phyloP scores from a whole-genome alignment of 495 filamentous ascomycete species.

The Neurospora tetraspora region DNA sequence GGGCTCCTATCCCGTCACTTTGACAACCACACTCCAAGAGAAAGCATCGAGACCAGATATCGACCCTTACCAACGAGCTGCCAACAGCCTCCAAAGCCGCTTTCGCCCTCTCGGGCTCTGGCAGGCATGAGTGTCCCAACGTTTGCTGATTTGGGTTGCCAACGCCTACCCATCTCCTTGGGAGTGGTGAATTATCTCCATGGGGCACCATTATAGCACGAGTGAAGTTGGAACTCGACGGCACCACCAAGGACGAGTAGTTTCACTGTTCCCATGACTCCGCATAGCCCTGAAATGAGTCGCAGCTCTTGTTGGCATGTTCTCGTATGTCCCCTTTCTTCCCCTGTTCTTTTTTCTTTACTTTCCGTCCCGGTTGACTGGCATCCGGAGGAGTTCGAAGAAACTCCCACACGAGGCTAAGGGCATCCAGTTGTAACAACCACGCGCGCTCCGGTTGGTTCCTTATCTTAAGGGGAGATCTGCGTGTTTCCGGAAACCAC shows the following conservation, averaged over 20 bases:
- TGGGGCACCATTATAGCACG: not conserved
- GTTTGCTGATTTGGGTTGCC: conserved; percentile 4
- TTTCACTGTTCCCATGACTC: conserved; percentile 78
- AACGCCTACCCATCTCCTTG: not conserved
- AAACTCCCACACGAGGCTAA: not conserved
- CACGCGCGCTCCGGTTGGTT: not conserved
- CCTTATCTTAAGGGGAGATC: not conserved
- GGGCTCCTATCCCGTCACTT: conserved; percentile 52
- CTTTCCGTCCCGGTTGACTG: not conserved
- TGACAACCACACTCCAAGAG: conserved; percentile 50
- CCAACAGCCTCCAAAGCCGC: not conserved
- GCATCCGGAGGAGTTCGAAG: not conserved
- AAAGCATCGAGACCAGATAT: conserved; percentile 4
- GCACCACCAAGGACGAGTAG: conserved; percentile 56
- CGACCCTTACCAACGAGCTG: not conserved
- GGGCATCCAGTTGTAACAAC: not conserved
- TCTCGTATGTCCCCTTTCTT: not conserved
- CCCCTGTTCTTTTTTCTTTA: not conserved
- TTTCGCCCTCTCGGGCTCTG: not conserved
- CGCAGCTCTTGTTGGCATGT: conserved; percentile 46
- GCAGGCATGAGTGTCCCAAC: not conserved
- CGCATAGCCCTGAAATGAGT: conserved; percentile 66
- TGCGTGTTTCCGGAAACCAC: not conserved
- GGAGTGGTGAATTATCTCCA: conserved; percentile 16
- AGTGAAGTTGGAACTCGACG: not conserved